Percentiles rank a stretch among this genome's conserved stretches.
Conservation (phyloP, 495 filamentous ascomycete genomes). For the Xylaria longipes region DNA sequence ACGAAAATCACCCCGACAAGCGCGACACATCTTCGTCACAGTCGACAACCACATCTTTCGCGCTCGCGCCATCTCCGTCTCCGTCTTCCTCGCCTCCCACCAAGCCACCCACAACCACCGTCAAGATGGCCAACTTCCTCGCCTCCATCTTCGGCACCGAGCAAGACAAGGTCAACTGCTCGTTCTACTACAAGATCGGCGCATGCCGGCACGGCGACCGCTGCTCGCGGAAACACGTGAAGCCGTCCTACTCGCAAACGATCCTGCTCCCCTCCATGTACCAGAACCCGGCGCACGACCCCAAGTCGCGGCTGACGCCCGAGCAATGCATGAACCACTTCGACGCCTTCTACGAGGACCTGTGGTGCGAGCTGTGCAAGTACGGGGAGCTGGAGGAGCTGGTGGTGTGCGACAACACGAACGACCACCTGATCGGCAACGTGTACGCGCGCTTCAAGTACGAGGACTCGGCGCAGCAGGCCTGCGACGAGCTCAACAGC, state of each 20-base stretch:
- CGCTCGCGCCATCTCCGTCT: neutral
- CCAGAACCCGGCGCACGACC: slow-evolving; percentile 97
- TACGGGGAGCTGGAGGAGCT: slow-evolving; percentile 90
- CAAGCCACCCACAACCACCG: neutral
- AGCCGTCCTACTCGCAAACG: slow-evolving; percentile 96
- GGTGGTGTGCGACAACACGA: slow-evolving; percentile 94
- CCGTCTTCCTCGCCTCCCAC: neutral
- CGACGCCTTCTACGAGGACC: slow-evolving; percentile 99
- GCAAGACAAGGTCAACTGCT: slow-evolving; percentile 85
- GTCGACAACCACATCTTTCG: neutral
- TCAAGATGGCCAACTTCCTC: slow-evolving; percentile 87
- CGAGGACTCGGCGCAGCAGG: slow-evolving; percentile 92
- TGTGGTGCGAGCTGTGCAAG: slow-evolving; percentile 99
- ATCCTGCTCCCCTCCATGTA: slow-evolving; percentile 98
- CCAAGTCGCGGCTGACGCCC: slow-evolving; percentile 94
- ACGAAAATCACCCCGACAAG: neutral
- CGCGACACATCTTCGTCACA: neutral
- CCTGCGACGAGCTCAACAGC: slow-evolving; percentile 91
- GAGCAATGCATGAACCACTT: slow-evolving; percentile 98
- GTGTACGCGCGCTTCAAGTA: slow-evolving; percentile 99
- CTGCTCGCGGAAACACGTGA: slow-evolving; percentile 97
- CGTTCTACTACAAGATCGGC: slow-evolving; percentile 86
- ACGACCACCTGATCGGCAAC: slow-evolving; percentile 98
- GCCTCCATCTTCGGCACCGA: slow-evolving; percentile 99
- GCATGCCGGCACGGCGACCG: slow-evolving; percentile 98